A percentile compares a stretch with the other conserved stretches of the same genome.
These are phyloP conservation scores for Allium cepa DNA, from an alignment of 106 monocot genomes.

Conservation along the genomic window DNA sequence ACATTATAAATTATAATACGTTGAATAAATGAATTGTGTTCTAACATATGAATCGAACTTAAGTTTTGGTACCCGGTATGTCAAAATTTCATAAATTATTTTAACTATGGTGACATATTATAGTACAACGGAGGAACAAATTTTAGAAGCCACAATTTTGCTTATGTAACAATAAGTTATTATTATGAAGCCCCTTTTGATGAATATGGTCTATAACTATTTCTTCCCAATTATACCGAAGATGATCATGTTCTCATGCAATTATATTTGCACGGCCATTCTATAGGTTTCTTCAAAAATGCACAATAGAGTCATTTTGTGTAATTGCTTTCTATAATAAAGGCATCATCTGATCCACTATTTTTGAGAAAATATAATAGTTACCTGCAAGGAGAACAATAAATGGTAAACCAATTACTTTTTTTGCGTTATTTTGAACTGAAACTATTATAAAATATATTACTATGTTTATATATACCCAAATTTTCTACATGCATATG, in stretches of 20 bases:
- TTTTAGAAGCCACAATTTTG: constrained; percentile 55
- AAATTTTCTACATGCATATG: constrained; percentile 73
- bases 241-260: too few species aligned
- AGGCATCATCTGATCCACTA: too few species aligned
- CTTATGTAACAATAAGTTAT: constrained; percentile 67
- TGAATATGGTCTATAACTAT: constrained; percentile 77
- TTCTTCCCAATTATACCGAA: neutral
- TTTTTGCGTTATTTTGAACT: too few species aligned
- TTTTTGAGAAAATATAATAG: constrained; percentile 46
- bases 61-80: too few species aligned
- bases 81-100: too few species aligned
- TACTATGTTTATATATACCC: too few species aligned
- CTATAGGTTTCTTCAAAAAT: constrained; percentile 56
- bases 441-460: too few species aligned
- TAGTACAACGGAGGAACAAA: constrained; percentile 99
- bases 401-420: constrained; percentile 47
- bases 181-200: constrained; percentile 90
- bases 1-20: too few species aligned
- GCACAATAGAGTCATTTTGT: constrained; percentile 83
- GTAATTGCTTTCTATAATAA: constrained; percentile 67
- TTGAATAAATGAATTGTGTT: too few species aligned
- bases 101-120: neutral
- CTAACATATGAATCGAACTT: too few species aligned
- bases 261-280: neutral
- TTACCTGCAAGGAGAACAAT: constrained; percentile 30